phyloP scores from a whole-genome alignment of 106 monocot species.

The Ottelia alismoides region DNA sequence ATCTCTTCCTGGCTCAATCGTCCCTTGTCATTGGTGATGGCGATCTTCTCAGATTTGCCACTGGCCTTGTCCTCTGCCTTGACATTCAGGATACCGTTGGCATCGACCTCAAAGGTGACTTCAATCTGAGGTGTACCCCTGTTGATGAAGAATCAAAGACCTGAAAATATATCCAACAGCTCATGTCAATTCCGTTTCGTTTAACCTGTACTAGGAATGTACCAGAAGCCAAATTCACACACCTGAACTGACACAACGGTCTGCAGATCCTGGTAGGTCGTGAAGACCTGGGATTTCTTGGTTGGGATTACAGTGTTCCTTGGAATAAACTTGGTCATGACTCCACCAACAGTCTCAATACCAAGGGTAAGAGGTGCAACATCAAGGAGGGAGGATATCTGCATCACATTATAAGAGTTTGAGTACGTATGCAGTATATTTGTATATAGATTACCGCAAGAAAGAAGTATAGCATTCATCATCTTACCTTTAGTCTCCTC shows the following conservation, averaged over 20 bases:
- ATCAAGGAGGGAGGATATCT: constrained; percentile 23
- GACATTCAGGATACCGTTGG: constrained; percentile 45
- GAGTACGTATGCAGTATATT: not conserved
- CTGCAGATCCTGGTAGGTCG: constrained; percentile 22
- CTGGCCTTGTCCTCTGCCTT: constrained; percentile 38
- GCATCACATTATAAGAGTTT: not conserved
- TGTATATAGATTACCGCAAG: not conserved
- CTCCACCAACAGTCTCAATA: constrained; percentile 23
- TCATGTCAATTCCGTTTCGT: not conserved
- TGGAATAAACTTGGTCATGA: constrained; percentile 24
- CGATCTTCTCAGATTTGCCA: constrained; percentile 38
- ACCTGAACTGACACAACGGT: constrained; percentile 13
- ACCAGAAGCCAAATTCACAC: not conserved
- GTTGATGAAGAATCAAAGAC: constrained; percentile 12
- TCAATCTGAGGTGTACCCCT: constrained; percentile 45
- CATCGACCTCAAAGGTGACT: constrained; percentile 44
- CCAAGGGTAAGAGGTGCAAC: constrained; percentile 20
- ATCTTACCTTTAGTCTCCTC: constrained; percentile 14
- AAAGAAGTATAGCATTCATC: not conserved
- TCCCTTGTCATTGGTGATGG: constrained; percentile 39
- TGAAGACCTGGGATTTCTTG: constrained; percentile 20
- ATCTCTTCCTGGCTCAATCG: constrained; percentile 15
- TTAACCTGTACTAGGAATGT: not conserved
- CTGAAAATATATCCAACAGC: constrained; percentile 3
- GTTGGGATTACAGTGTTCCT: constrained; percentile 27